Base-by-base conservation (phyloP, 139 green algal species). In the Chlamydomonas sphaeroides region DNA sequence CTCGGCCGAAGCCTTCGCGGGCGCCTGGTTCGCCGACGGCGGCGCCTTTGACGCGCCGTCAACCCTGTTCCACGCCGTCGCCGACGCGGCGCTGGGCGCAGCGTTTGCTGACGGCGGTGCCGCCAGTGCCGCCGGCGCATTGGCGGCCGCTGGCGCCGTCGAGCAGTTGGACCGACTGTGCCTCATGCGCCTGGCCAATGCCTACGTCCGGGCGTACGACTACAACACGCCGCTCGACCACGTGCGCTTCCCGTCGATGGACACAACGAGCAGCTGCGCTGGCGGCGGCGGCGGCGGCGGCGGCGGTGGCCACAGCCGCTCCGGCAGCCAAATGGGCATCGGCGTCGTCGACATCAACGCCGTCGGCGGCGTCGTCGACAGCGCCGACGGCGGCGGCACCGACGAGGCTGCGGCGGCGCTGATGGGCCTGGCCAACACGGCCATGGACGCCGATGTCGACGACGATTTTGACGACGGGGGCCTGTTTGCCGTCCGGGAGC, bases 161-260 rank as follows among this genome's bases (percentile, higher is more conserved):
- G 62, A 73, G 2, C 35, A 38, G 17, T 23, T 82, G 23, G 75
- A 82, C 63, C 23, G 45, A 42, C n/a, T 72, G 32, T 82, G 75
- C 45, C 21, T 82, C n/a, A 3, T 51, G 41, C 75, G 41, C n/a
- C 75, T 82, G 45, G 75, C 62, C 0, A 28, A 61, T 4, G 63
- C 75, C 15, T 82, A 82, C 75, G 51, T 82, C 33, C 61, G 75
- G 18, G 36, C 33, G 20, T 62, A 82, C 59, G 73, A 51, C 63
- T 72, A 36, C 62, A 82, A 39, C 11, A 73, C 75, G 21, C 75
- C 75, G 59, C 62, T 82, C 42, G 61, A 82, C 26, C 61, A 82
- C 32, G 75, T 82, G 42, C 62, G 65, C 28, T 33, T 82, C 32
- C 75, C 75, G 20, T 73, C 42, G 11, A 21, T 63, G 42, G 75